Conservation (phyloP, 2,329 filamentous ascomycete genomes). For the Hypoxylon sp. region DNA sequence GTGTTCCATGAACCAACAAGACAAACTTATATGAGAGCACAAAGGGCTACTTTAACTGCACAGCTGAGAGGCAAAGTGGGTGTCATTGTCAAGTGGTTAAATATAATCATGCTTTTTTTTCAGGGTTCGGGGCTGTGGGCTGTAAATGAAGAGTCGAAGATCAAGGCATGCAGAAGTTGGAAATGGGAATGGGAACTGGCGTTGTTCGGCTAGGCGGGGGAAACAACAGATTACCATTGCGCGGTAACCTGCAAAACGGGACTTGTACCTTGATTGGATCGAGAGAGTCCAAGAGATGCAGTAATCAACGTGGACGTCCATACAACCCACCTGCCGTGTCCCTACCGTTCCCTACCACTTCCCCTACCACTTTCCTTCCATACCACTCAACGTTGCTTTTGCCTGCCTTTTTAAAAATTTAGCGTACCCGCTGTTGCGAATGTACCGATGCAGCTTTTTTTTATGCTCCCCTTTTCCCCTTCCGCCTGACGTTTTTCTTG, state of each 20-base stretch:
- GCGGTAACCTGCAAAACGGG: slow-evolving; percentile 31
- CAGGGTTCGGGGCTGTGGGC: slow-evolving; percentile 42
- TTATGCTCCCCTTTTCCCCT: slow-evolving; percentile 31
- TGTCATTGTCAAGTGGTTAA: slow-evolving; percentile 45
- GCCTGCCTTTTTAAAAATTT: slow-evolving; percentile 38
- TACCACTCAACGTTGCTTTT: slow-evolving; percentile 14
- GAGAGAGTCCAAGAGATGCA: slow-evolving; percentile 35
- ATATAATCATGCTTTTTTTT: slow-evolving; percentile 35
- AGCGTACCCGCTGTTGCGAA: slow-evolving; percentile 41
- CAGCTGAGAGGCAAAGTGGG: slow-evolving; percentile 42
- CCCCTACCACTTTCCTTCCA: slow-evolving; percentile 3
- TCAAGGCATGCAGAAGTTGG: slow-evolving; percentile 40
- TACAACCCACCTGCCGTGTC: slow-evolving; percentile 7
- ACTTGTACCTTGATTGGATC: slow-evolving; percentile 35
- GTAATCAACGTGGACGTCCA: slow-evolving; percentile 40
- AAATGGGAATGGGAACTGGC: slow-evolving; percentile 33
- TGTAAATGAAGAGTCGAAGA: slow-evolving; percentile 45
- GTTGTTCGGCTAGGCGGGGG: slow-evolving; percentile 41
- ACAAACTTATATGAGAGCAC: slow-evolving; percentile 38
- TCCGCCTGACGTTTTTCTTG: slow-evolving; percentile 37
- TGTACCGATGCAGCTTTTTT: slow-evolving; percentile 44
- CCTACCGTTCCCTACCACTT: not conserved
- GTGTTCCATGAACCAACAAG: slow-evolving; percentile 16
- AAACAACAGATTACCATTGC: slow-evolving; percentile 43
- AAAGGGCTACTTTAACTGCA: slow-evolving; percentile 18